Percentiles rank a stretch among this genome's conserved stretches.
Evolutionary conservation across 371 early-diverging fungal genomes (phyloP).

Genomic region (Mortierella sp.): DNA sequence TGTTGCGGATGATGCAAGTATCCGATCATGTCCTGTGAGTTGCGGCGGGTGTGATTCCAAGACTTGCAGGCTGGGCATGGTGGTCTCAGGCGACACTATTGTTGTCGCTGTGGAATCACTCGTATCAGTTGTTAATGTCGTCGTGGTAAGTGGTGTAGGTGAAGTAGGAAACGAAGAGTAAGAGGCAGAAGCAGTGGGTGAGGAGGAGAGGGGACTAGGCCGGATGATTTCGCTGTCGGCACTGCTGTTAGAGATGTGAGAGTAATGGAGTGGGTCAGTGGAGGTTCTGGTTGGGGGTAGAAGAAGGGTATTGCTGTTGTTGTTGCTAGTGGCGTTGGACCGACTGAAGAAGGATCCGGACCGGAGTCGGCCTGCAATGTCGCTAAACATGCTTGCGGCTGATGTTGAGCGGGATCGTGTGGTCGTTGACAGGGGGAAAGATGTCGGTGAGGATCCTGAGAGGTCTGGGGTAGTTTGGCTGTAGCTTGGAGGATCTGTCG

Average conservation of each 20-base stretch:
- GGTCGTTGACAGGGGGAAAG: neutral
- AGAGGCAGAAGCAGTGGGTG: neutral
- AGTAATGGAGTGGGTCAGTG: neutral
- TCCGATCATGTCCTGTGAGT: neutral
- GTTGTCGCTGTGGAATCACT: no score
- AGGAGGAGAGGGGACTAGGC: neutral
- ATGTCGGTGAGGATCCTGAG: neutral
- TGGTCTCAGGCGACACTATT: no score
- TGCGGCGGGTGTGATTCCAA: no score
- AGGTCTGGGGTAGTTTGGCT: neutral
- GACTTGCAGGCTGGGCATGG: no score
- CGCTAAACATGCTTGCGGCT: conserved; percentile 20
- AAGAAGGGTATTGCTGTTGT: neutral
- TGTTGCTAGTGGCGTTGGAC: neutral
- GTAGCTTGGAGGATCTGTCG: neutral
- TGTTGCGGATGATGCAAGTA: neutral
- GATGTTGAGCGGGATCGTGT: conserved; percentile 21
- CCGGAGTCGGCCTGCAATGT: conserved; percentile 26
- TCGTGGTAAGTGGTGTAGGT: no score
- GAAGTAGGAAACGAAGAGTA: neutral
- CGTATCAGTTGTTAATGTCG: no score
- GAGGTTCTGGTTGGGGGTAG: neutral
- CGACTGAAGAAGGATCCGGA: conserved; percentile 21
- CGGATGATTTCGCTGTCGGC: neutral
- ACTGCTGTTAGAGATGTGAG: neutral